These are phyloP conservation scores for Achlya hypogyna DNA, from an alignment of 352 stramenopile species.

Conservation along the genomic window DNA sequence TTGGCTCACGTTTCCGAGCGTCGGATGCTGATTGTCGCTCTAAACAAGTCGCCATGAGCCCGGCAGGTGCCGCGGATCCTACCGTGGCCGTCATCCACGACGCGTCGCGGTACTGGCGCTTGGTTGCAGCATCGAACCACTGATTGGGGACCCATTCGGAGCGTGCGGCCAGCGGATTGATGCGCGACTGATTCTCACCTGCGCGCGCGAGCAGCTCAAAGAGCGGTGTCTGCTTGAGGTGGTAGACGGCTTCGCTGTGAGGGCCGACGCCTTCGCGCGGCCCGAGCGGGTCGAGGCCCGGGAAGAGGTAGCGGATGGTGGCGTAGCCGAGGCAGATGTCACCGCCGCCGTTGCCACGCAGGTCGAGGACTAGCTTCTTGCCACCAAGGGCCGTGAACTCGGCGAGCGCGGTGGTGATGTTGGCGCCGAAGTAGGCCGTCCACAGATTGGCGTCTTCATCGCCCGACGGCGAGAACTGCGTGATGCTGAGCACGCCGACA, in stretches of 20 bases:
- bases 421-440: neutral
- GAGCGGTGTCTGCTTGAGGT: slow-evolving; percentile 1
- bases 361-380: slow-evolving; percentile 11
- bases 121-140: slow-evolving; percentile 6
- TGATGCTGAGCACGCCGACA: slow-evolving; percentile 15
- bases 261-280: slow-evolving; percentile 10
- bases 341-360: slow-evolving; percentile 17
- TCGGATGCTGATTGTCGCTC: neutral
- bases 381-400: neutral
- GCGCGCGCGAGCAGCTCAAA: slow-evolving; percentile 3
- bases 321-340: slow-evolving; percentile 19
- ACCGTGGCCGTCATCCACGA: slow-evolving; percentile 13
- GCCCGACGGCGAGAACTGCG: slow-evolving; percentile 8
- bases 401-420: slow-evolving; percentile 3
- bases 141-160: slow-evolving; percentile 8
- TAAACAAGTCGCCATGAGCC: neutral
- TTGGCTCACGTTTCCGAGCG: slow-evolving; percentile 12
- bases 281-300: neutral
- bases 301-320: slow-evolving; percentile 19
- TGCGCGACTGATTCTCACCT: neutral
- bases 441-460: neutral
- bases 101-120: slow-evolving; percentile 6
- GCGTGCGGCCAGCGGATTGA: neutral
- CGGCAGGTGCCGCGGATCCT: no score
- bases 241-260: slow-evolving; percentile 9